Evolutionary conservation across 768 basidiomycete species (phyloP), one percentile per base, ranked within the genome.

Genomic region (Termitomyces sp.): DNA sequence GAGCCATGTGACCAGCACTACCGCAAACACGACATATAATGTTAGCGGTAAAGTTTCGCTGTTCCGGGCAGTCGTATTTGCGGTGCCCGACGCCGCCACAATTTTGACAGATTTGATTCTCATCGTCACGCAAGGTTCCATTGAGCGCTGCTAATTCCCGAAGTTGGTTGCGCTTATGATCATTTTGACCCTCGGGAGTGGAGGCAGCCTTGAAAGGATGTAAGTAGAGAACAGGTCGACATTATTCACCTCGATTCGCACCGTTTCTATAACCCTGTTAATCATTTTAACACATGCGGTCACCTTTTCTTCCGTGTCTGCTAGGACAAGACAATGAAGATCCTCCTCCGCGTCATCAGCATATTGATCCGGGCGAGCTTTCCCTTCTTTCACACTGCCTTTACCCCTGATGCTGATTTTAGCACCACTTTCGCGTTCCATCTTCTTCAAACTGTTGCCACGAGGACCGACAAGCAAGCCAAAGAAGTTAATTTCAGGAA

Each of bases 401-500:
- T 98, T 98, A 57, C 97, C 97, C 61, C 97, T 85, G 63, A 99
- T 99, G 66, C 91, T 93, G 68, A 99, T 99, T 76, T 98, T 98
- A 6, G 97, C 97, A 36, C 97, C 97, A 68, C 91, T 93, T 67
- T 98, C 93, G 58, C 92, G 81, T 74, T 99, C 97, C 97, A 99
- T 99, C 76, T 94, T 95, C 83, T 99, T 99, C 81, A 98, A 77
- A 77, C 95, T 95, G 72, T 99, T 98, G 48, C 97, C 97, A 68
- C 97, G 91, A 68, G 97, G 97, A 41, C 97, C 97, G 63, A 99
- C 96, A 61, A 99, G 84, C 61, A 99, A 79, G 66, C 97, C 97
- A 67, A 99, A 98, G 78, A 98, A 99, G 72, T 99, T 99, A 80
- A 99, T 98, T 76, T 98, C 96, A 1, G 97, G 97, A 66, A 99